Base-by-base conservation (phyloP, 441 rosid species). In the Bocquillonia castaneifolia region DNA sequence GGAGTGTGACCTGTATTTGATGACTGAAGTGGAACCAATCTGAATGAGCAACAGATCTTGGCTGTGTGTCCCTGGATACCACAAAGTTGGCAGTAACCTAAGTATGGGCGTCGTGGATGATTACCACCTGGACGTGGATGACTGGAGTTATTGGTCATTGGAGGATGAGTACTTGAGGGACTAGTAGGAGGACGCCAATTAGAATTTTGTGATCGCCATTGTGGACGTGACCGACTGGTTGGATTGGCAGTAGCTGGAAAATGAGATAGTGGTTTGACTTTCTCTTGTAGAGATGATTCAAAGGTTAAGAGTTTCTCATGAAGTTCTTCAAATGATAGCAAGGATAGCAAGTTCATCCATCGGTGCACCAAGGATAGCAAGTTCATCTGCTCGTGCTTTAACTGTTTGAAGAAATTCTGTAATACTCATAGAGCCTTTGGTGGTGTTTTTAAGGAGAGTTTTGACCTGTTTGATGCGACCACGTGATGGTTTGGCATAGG, bases 401-500 rank as follows among this genome's bases (percentile, higher is more conserved):
- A 66, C 3, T 0, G 23, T 5, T 20, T 66, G 61, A 29, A 50
- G 12, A 47, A 32, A 72, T 5, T 72, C 26, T 25, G 42, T 48
- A n/a, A 72, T 9, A 10, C 0, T 9, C 0, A 5, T 37, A 8
- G 34, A 0, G 0, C 66, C 71, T 48, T 72, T 58, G 31, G 13
- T 14, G 10, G 22, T 15, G 7, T 32, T 17, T 17, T 48, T 36
- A 6, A 37, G 40, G 3, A 34, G 51, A 3, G 0, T 1, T 14
- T 72, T 67, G 10, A 72, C 25, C 37, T 51, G 67, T n/a, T 62
- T 67, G 48, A 54, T 59, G 12, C 6, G 10, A 0, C 58, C 72
- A 1, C 52, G 17, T 15, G 58, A 60, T 1, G 63, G 59, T 28
- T 73, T 73, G 18, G 52, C 64, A 68, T 67, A 73, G 9, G 64